Evolutionary conservation across 2,329 filamentous ascomycete genomes (phyloP).

Genomic region (Ophiostoma pallidulum): DNA sequence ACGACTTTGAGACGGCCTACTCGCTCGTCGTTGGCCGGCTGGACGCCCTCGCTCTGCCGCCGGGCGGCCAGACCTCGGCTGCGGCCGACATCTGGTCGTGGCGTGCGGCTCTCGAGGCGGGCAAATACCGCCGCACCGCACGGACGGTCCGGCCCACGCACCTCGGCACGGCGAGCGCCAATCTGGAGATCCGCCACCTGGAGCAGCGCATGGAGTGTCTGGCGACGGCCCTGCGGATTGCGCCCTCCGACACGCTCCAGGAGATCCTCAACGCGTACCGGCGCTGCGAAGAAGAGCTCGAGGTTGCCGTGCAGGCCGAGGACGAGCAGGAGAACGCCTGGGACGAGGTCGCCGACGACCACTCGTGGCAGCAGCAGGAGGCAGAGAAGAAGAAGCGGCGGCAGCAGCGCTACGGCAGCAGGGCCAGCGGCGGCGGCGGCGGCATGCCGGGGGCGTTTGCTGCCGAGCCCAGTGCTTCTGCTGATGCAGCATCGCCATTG

Average conservation of each 20-base stretch:
- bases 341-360: constrained; percentile 56
- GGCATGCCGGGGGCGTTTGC: constrained; percentile 46
- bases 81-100: constrained; percentile 63
- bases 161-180: constrained; percentile 48
- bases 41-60: constrained; percentile 25
- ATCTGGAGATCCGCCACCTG: constrained; percentile 58
- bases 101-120: constrained; percentile 70
- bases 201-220: constrained; percentile 77
- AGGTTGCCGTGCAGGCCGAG: constrained; percentile 55
- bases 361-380: constrained; percentile 37
- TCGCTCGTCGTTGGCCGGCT: constrained; percentile 70
- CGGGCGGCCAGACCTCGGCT: not conserved
- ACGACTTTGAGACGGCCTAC: constrained; percentile 80
- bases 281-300: constrained; percentile 68
- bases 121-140: constrained; percentile 55
- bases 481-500: no score
- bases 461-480: constrained; percentile 13
- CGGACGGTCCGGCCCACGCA: constrained; percentile 48
- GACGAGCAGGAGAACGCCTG: constrained; percentile 60
- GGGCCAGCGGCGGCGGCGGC: no score
- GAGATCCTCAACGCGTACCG: constrained; percentile 69
- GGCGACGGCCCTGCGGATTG: constrained; percentile 63
- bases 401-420: not conserved
- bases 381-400: not conserved
- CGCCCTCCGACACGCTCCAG: constrained; percentile 58